A percentile compares a stretch with the other conserved stretches of the same genome.
These are phyloP conservation scores for Trichoderma breve DNA, from an alignment of 2,329 filamentous ascomycete genomes.

Conservation along the genomic window DNA sequence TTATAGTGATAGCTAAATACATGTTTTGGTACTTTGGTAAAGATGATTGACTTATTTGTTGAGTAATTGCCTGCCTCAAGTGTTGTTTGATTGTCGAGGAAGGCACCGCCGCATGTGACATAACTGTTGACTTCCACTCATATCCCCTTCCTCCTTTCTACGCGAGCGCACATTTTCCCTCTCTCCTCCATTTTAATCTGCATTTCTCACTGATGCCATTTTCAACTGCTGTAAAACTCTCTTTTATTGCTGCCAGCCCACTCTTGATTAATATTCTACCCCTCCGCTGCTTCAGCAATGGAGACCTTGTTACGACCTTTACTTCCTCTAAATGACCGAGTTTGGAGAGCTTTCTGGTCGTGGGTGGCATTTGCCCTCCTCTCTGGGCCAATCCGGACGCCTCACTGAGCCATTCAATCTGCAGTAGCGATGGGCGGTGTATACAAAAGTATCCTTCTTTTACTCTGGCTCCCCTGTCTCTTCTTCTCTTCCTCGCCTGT, in stretches of 20 bases:
- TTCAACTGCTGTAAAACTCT: background rate
- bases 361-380: too few relatives aligned
- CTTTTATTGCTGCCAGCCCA: background rate
- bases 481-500: too few relatives aligned
- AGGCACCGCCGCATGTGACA: background rate
- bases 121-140: background rate
- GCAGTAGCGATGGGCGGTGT: background rate
- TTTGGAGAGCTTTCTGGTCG: constrained; percentile 16
- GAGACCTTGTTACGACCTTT: background rate
- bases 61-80: background rate
- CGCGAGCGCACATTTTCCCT: background rate
- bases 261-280: background rate
- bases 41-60: background rate
- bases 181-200: background rate
- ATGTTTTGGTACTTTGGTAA: background rate
- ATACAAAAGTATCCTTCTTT: background rate
- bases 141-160: background rate
- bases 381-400: too few relatives aligned
- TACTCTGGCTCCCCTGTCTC: too few relatives aligned
- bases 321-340: background rate
- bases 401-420: background rate
- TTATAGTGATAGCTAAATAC: background rate
- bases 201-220: background rate
- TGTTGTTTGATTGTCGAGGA: background rate
- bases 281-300: too few relatives aligned